Base-by-base conservation (phyloP, 2,329 filamentous ascomycete genomes). In the Fusarium mundagurra region DNA sequence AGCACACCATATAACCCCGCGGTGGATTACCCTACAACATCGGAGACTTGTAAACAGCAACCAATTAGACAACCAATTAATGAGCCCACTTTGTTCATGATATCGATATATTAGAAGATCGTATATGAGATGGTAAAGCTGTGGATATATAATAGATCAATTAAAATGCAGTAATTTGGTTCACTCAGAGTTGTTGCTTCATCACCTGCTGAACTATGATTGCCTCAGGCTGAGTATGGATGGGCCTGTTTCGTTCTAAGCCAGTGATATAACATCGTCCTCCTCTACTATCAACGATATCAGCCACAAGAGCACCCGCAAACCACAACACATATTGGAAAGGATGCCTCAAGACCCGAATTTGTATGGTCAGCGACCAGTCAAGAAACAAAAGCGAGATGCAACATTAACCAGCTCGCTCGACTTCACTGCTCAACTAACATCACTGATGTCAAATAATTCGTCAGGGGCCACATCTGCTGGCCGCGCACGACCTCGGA, bases 371-470 rank as follows among this genome's bases (percentile, higher is more conserved):
- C 89, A 92, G 60, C 89, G 90, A 62, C 90, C 91, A 43, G 85
- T 89, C 17, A 96, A 95, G 82, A 91, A 91, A 77, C 87, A 89
- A 74, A 89, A 89, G 79, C 92, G 91, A 79, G 91, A 93, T 78
- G 89, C 94, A 65, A 90, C 91, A 24, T 90, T 95, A 24, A 92
- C 91, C 24, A 91, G 90, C 58, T 92, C 91, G 50, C 90, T 98
- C 62, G 91, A 94, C 80, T 98, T 99, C 85, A 91, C 93, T n/a
- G 94, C 94, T 17, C 93, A 96, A 74, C 90, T 98, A 72, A 92
- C 93, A 76, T 93, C 92, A 51, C 90, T 98, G 63, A 94, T 98
- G 83, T 86, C 92, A 61, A 86, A 85, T 70, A 73, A 83, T 17
- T 76, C 82, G 10, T 84, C 87, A 39, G 82, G 87, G 31, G 74